Evolutionary conservation across 257 asterid genomes (phyloP), one percentile per base, ranked within the genome.

Genomic region (Lantana camara): DNA sequence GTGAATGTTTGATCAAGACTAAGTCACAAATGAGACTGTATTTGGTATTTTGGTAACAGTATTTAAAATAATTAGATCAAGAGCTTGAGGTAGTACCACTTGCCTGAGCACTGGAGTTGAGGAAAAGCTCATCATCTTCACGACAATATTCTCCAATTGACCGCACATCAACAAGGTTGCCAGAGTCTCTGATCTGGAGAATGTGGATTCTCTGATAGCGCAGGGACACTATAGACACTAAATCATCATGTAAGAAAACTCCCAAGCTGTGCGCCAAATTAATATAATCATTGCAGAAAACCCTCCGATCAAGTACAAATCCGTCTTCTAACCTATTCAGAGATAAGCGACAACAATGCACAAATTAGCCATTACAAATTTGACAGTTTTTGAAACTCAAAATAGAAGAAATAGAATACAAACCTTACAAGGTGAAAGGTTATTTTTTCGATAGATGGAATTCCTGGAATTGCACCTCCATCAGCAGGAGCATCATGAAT

Each of bases 51-150:
- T 65, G 47, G 29, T 38, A 55, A 54, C 14, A 69, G 0, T 51
- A 63, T 22, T 21, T 58, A 52, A n/a, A n/a, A 56, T 7, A 55
- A 52, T 70, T 51, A 56, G 47, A 46, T 50, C 14, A 67, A 67
- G 71, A 71, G 51, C 63, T 49, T 49, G 73, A 75, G 71, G 48
- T 63, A 70, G 69, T 54, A 59, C 61, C 75, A 82, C 92, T 81
- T 90, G 92, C 97, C 97, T 94, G 95, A 71, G 82, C 64, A 80
- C 69, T 84, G 66, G 96, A 90, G 77, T 74, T 80, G 66, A 88
- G 90, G 74, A 90, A 94, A 57, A 94, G 95, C 75, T 90, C 99
- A 75, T 94, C 99, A 70, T 94, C 98, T 80, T 94, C 99, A 57
- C 77, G 84, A 75, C 96, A 94, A 73, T 88, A 88, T 55, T 90